Evolutionary conservation across 345 rosid genomes (phyloP).

Genomic region (Barbarea vulgaris): DNA sequence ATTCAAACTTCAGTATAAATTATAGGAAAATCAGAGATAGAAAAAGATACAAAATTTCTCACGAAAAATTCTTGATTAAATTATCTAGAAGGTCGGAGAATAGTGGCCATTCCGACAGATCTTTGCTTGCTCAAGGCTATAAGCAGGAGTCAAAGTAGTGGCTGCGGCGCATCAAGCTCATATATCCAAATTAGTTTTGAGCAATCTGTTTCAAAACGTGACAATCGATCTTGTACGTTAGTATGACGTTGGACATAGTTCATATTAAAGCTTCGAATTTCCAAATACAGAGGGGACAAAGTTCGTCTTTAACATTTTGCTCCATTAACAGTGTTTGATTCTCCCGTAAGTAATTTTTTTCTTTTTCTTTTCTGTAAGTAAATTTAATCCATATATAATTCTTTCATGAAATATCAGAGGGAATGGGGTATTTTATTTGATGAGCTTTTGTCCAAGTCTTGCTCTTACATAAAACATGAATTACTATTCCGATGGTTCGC

Average conservation of each 20-base stretch:
- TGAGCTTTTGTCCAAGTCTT: not conserved
- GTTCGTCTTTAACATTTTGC: not conserved
- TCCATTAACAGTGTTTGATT: not conserved
- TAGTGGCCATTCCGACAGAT: too few relatives aligned
- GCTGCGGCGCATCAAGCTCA: too few relatives aligned
- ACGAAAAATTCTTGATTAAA: too few relatives aligned
- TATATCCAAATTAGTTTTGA: not conserved
- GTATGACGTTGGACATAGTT: not conserved
- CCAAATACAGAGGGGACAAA: not conserved
- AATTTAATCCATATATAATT: not conserved
- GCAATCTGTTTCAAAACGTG: not conserved
- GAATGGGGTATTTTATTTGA: not conserved
- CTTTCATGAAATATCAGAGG: not conserved
- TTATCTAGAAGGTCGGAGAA: too few relatives aligned
- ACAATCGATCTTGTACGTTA: not conserved
- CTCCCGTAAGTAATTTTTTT: not conserved
- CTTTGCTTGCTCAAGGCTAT: too few relatives aligned
- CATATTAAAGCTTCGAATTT: not conserved
- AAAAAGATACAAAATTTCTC: not conserved
- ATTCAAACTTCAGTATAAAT: not conserved
- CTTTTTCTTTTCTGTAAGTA: too few relatives aligned
- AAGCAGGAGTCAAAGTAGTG: too few relatives aligned
- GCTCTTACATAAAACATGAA: not conserved
- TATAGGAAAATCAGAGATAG: not conserved
- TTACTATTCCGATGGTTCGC: not conserved